phyloP scores from a whole-genome alignment of 768 basidiomycete species.

The Amanita rubescens region DNA sequence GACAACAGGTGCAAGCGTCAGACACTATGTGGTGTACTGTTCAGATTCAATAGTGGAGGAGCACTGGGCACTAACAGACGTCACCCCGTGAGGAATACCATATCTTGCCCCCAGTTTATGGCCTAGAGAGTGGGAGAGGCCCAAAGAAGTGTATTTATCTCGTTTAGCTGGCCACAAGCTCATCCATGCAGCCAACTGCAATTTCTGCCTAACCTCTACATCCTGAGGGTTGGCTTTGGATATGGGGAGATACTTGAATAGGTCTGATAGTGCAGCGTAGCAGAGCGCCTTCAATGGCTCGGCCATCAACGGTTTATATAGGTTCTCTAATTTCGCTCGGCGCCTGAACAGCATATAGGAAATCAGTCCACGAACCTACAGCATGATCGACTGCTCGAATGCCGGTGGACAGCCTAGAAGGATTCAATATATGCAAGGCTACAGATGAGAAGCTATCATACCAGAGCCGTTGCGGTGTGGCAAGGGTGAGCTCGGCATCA shows the following conservation, averaged over 20 bases:
- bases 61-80: slow-evolving; percentile 46
- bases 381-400: slow-evolving; percentile 76
- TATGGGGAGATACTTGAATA: slow-evolving; percentile 66
- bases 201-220: slow-evolving; percentile 54
- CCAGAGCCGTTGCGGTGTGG: slow-evolving; percentile 74
- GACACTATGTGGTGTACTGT: slow-evolving; percentile 44
- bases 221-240: slow-evolving; percentile 53
- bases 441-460: slow-evolving; percentile 19
- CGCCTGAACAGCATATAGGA: not conserved
- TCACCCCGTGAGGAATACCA: slow-evolving; percentile 75
- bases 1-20: slow-evolving; percentile 63
- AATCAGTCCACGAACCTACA: slow-evolving; percentile 41
- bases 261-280: slow-evolving; percentile 59
- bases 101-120: slow-evolving; percentile 70
- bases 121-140: slow-evolving; percentile 65
- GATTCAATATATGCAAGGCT: not conserved
- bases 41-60: not conserved
- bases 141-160: slow-evolving; percentile 44
- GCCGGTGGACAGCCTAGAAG: slow-evolving; percentile 67
- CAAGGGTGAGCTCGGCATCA: slow-evolving; percentile 66
- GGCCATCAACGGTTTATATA: slow-evolving; percentile 51
- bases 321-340: slow-evolving; percentile 36
- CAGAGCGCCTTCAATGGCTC: slow-evolving; percentile 57
- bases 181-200: slow-evolving; percentile 77
- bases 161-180: slow-evolving; percentile 61